phyloP scores from a whole-genome alignment of 768 basidiomycete species.

The Coprinellus micaceus region DNA sequence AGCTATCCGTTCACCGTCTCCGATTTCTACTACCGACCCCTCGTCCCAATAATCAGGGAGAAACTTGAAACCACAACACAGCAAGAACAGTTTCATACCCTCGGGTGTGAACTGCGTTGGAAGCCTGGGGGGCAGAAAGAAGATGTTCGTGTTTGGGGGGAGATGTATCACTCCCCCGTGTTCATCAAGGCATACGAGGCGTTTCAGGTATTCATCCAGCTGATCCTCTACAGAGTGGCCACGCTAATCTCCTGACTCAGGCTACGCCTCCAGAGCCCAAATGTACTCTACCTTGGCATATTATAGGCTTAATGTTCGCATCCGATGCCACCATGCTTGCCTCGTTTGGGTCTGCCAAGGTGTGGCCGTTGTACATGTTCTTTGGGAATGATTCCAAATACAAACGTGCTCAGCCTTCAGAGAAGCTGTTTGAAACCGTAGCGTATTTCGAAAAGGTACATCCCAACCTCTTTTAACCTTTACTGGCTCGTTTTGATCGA shows the following conservation, averaged over 20 bases:
- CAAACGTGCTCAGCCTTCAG: conserved; percentile 19
- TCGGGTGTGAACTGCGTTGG: conserved; percentile 11
- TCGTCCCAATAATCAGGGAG: neutral
- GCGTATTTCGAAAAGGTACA: conserved; percentile 37
- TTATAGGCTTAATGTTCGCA: conserved; percentile 26
- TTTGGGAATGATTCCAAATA: conserved; percentile 41
- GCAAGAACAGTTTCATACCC: conserved; percentile 10
- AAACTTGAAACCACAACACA: neutral
- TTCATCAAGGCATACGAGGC: conserved; percentile 16
- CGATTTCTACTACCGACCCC: neutral
- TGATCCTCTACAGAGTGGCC: neutral
- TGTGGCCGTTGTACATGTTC: conserved; percentile 31
- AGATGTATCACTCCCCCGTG: too few relatives aligned
- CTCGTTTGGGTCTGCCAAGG: conserved; percentile 27
- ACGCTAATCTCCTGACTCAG: neutral
- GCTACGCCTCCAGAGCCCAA: neutral
- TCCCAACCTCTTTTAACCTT: neutral
- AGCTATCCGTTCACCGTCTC: neutral
- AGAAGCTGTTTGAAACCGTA: conserved; percentile 31
- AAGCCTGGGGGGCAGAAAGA: too few relatives aligned
- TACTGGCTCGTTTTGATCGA: neutral
- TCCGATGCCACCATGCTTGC: conserved; percentile 32
- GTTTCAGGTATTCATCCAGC: neutral
- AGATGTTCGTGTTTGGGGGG: too few relatives aligned
- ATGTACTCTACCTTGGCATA: conserved; percentile 15